Percentiles rank a stretch among this genome's conserved stretches.
Conservation (phyloP, 768 basidiomycete species). For the Suillus tomentosus region DNA sequence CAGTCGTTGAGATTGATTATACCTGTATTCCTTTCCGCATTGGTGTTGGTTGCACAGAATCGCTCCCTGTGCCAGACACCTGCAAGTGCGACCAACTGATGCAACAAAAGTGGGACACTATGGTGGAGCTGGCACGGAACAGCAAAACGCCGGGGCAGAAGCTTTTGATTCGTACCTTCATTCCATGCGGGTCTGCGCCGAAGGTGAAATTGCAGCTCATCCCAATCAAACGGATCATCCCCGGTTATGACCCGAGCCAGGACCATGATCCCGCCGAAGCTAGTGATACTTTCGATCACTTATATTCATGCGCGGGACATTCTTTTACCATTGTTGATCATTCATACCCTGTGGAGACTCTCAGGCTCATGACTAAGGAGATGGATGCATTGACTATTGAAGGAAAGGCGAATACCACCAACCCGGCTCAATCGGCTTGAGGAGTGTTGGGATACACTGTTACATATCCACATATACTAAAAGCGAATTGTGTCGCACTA, state of each 20-base stretch:
- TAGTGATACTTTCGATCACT: constrained; percentile 25
- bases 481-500: neutral
- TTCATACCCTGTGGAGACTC: constrained; percentile 25
- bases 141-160: constrained; percentile 21
- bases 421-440: neutral
- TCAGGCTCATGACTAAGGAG: constrained; percentile 19
- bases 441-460: neutral
- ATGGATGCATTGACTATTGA: neutral
- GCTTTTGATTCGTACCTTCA: constrained; percentile 31
- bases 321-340: constrained; percentile 24
- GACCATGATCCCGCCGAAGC: constrained; percentile 25
- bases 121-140: constrained; percentile 29
- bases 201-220: constrained; percentile 30
- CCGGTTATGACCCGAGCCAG: constrained; percentile 8
- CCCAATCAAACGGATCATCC: constrained; percentile 23
- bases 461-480: neutral
- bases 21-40: constrained; percentile 21
- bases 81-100: constrained; percentile 27
- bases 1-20: constrained; percentile 31
- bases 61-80: constrained; percentile 15
- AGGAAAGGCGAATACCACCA: neutral
- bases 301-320: constrained; percentile 26
- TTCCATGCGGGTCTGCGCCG: constrained; percentile 26
- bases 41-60: constrained; percentile 20
- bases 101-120: constrained; percentile 27